These are phyloP conservation scores for Agaricus blazei DNA, from an alignment of 768 basidiomycete genomes.

Conservation along the genomic window DNA sequence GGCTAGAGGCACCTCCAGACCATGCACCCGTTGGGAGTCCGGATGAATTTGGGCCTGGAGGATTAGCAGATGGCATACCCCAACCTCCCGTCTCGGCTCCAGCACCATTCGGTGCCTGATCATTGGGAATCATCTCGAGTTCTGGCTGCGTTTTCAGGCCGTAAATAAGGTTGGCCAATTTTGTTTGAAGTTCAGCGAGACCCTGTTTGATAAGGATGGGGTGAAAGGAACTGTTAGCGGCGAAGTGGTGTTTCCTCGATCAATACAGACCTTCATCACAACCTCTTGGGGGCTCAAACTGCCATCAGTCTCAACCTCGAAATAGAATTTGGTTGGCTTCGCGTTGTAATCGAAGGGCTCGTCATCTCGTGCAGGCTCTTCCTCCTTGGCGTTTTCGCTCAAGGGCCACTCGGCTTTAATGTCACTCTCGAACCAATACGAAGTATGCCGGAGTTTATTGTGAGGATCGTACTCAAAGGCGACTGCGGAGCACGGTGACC, in stretches of 20 bases:
- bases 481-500: conserved; percentile 94
- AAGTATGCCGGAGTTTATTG: conserved; percentile 94
- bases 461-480: conserved; percentile 97
- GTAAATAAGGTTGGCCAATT: conserved; percentile 74
- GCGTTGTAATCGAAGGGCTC: conserved; percentile 85
- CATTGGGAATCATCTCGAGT: conserved; percentile 42
- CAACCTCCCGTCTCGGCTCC: conserved; percentile 18
- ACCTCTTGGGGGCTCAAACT: conserved; percentile 86
- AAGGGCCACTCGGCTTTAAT: conserved; percentile 87
- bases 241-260: conserved; percentile 1
- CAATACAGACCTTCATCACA: conserved; percentile 63
- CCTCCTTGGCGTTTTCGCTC: conserved; percentile 79
- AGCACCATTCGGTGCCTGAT: conserved; percentile 29
- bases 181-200: conserved; percentile 71
- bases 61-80: conserved; percentile 17
- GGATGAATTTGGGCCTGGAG: conserved; percentile 15
- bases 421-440: conserved; percentile 89
- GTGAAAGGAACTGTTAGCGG: background rate
- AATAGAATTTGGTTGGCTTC: conserved; percentile 87
- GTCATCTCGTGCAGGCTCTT: conserved; percentile 75
- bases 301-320: conserved; percentile 93
- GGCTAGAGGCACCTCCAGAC: conserved; percentile 20
- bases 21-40: conserved; percentile 18
- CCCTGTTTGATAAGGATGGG: conserved; percentile 39
- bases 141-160: conserved; percentile 65